These are phyloP conservation scores for Coelastrella sp. DNA, from an alignment of 139 green algal species.

Conservation along the genomic window DNA sequence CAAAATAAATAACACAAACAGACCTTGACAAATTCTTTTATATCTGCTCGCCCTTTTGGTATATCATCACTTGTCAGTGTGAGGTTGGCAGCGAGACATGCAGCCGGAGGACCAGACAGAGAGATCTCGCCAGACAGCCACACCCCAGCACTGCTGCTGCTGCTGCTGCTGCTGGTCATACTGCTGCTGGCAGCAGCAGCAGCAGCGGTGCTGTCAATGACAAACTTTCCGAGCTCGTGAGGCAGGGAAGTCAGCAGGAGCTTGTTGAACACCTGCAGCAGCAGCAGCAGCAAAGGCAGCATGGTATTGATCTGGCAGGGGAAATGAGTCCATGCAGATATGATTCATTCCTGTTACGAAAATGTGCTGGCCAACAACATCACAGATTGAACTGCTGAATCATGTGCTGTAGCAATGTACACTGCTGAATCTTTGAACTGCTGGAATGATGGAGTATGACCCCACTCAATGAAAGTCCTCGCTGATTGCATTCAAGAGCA, in stretches of 20 bases:
- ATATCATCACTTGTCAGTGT: neutral
- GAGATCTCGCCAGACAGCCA: constrained; percentile 20
- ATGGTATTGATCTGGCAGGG: neutral
- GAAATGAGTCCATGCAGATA: no score
- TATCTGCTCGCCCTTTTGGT: constrained; percentile 1
- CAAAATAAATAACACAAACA: neutral
- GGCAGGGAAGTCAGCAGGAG: constrained; percentile 65
- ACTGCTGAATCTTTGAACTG: no score
- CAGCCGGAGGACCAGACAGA: neutral
- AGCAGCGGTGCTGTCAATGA: constrained; percentile 54
- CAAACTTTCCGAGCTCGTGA: constrained; percentile 71
- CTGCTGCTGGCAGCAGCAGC: constrained; percentile 32
- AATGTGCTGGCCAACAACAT: no score
- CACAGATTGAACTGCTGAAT: no score
- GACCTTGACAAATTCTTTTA: constrained; percentile 38
- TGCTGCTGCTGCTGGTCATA: no score
- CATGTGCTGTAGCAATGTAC: no score
- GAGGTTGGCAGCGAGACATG: constrained; percentile 24
- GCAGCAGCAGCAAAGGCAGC: constrained; percentile 25
- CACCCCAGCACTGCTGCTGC: constrained; percentile 13
- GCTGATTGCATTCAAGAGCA: no score
- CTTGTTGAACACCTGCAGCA: constrained; percentile 53
- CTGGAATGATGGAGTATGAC: no score
- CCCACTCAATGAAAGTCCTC: no score
- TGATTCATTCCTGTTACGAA: no score